Percentiles rank a stretch among this genome's conserved stretches.
Evolutionary conservation across 495 filamentous ascomycete genomes (phyloP).

Genomic region (Aspergillus nidulans): DNA sequence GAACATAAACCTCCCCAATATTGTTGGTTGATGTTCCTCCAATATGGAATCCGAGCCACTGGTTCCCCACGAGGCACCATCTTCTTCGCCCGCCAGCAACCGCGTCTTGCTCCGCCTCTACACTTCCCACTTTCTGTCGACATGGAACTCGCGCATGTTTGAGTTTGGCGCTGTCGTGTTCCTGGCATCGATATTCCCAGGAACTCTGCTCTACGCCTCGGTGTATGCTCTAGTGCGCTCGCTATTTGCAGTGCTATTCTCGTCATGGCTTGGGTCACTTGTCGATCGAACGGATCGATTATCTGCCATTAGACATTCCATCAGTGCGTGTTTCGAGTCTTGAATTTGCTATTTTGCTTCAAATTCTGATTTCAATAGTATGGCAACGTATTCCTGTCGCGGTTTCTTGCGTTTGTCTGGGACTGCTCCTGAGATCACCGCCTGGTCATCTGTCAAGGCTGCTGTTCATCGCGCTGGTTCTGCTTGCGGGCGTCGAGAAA

Average conservation of each 20-base stretch:
- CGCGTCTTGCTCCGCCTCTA: conserved; percentile 36
- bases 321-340: conserved; percentile 31
- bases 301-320: conserved; percentile 44
- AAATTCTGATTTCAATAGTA: conserved; percentile 17
- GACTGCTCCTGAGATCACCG: conserved; percentile 14
- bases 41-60: conserved; percentile 8
- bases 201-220: conserved; percentile 45
- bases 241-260: conserved; percentile 25
- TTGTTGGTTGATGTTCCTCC: neutral
- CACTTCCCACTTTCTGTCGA: conserved; percentile 59
- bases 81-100: neutral
- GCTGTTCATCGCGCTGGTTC: conserved; percentile 39
- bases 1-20: no score
- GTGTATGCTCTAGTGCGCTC: conserved; percentile 36
- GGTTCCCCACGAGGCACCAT: neutral
- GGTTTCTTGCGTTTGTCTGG: conserved; percentile 32
- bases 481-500: conserved; percentile 57
- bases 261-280: conserved; percentile 43
- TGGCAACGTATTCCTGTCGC: conserved; percentile 39
- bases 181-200: conserved; percentile 54
- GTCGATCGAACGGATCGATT: conserved; percentile 44
- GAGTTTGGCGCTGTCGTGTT: conserved; percentile 63
- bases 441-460: conserved; percentile 17
- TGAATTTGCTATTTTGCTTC: neutral
- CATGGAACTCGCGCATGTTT: conserved; percentile 68